phyloP scores from a whole-genome alignment of 768 basidiomycete species.

The Chalciporus pseudorubinellus region DNA sequence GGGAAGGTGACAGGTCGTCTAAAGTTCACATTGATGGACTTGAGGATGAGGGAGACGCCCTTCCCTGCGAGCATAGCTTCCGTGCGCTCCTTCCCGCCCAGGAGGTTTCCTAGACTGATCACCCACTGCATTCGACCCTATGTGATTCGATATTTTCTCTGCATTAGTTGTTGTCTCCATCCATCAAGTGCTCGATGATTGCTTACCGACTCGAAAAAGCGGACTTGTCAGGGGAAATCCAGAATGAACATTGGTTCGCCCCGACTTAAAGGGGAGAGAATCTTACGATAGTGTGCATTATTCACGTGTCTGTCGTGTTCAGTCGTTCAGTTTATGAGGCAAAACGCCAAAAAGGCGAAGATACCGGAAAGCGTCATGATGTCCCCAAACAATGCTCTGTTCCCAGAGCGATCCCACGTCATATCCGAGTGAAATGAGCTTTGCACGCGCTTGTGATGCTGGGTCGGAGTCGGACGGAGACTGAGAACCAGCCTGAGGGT shows the following conservation, averaged over 20 bases:
- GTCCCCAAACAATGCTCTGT: slow-evolving; percentile 76
- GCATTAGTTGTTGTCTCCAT: neutral
- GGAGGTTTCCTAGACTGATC: slow-evolving; percentile 48
- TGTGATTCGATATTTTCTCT: neutral
- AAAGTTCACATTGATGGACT: slow-evolving; percentile 65
- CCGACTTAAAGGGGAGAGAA: neutral
- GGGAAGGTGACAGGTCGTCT: slow-evolving; percentile 72
- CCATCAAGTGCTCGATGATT: neutral
- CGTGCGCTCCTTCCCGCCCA: slow-evolving; percentile 57
- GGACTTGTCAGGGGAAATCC: slow-evolving; percentile 38
- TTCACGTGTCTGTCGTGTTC: slow-evolving; percentile 63
- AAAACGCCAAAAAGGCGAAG: too few species aligned
- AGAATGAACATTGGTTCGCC: neutral
- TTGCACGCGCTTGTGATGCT: slow-evolving; percentile 39
- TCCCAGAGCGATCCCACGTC: slow-evolving; percentile 73
- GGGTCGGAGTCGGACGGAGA: slow-evolving; percentile 1
- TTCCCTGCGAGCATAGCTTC: slow-evolving; percentile 58
- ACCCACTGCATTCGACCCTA: slow-evolving; percentile 74
- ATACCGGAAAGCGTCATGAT: slow-evolving; percentile 76
- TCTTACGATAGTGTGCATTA: slow-evolving; percentile 67
- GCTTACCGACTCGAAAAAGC: slow-evolving; percentile 69
- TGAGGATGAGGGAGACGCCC: slow-evolving; percentile 73
- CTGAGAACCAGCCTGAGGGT: neutral
- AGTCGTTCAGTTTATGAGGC: neutral
- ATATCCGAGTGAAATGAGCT: slow-evolving; percentile 48